Conservation (phyloP, 2,329 filamentous ascomycete genomes). For the Neonectria magnoliae region DNA sequence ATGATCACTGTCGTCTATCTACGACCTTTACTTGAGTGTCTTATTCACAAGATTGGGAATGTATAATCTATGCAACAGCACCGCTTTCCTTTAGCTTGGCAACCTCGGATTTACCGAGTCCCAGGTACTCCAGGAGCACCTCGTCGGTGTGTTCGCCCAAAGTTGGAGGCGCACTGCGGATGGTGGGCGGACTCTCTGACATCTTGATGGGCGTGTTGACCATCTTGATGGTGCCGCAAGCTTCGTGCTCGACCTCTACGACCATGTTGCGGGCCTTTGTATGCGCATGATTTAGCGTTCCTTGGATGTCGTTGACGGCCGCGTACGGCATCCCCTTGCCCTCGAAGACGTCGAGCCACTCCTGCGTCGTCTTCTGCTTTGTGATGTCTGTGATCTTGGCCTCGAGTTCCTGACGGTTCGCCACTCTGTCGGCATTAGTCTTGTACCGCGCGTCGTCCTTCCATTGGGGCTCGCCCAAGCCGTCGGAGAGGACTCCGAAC, state of each 20-base stretch:
- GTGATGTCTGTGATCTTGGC: slow-evolving; percentile 80
- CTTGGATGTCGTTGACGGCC: slow-evolving; percentile 92
- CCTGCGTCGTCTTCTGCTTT: slow-evolving; percentile 78
- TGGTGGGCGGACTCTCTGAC: slow-evolving; percentile 80
- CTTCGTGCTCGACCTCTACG: slow-evolving; percentile 82
- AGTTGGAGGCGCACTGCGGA: slow-evolving; percentile 82
- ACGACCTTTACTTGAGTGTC: not conserved
- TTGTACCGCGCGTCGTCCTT: slow-evolving; percentile 67
- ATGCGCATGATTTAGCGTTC: slow-evolving; percentile 84
- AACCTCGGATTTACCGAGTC: slow-evolving; percentile 69
- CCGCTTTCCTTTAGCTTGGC: slow-evolving; percentile 70
- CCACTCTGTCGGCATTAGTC: slow-evolving; percentile 71
- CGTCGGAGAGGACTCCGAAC: slow-evolving; percentile 71
- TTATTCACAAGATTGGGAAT: not conserved
- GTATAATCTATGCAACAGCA: slow-evolving; percentile 63
- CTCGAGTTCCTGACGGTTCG: slow-evolving; percentile 82
- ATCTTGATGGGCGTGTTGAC: slow-evolving; percentile 97
- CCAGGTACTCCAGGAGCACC: slow-evolving; percentile 72
- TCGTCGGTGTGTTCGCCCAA: slow-evolving; percentile 89
- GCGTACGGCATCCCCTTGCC: slow-evolving; percentile 93
- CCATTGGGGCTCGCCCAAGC: slow-evolving; percentile 68
- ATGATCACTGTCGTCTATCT: not conserved
- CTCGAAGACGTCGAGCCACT: slow-evolving; percentile 89
- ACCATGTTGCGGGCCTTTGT: slow-evolving; percentile 90
- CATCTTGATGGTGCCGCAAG: slow-evolving; percentile 86